Percentiles rank a stretch among this genome's conserved stretches.
Conservation (phyloP, 768 basidiomycete species). For the Cyathus striatus region DNA sequence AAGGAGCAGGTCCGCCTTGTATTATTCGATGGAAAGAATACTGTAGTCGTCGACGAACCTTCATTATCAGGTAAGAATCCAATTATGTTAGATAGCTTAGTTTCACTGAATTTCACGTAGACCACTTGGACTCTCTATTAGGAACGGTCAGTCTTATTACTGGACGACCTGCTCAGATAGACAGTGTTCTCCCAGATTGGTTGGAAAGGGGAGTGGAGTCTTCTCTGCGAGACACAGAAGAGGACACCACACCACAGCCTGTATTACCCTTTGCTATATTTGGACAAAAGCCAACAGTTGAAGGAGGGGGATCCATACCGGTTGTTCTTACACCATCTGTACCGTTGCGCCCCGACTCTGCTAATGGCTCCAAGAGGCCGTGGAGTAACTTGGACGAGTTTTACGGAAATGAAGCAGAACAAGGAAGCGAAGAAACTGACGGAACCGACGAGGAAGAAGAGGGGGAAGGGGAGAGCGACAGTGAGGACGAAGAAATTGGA, state of each 20-base stretch:
- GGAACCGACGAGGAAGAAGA: constrained; percentile 22
- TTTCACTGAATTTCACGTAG: constrained; percentile 15
- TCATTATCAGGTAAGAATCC: constrained; percentile 22
- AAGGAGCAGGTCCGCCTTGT: constrained; percentile 78
- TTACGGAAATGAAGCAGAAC: constrained; percentile 48
- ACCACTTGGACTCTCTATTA: constrained; percentile 37
- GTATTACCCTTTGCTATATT: constrained; percentile 30
- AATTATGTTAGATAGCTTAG: not conserved
- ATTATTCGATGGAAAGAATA: constrained; percentile 71
- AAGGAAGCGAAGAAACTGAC: constrained; percentile 17
- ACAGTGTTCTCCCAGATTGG: constrained; percentile 75
- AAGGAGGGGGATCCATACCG: constrained; percentile 32
- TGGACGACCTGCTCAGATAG: constrained; percentile 46
- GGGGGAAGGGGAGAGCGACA: constrained; percentile 21
- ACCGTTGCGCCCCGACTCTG: constrained; percentile 37
- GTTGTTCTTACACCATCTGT: constrained; percentile 54
- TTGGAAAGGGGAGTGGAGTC: constrained; percentile 81
- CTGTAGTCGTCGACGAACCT: constrained; percentile 34
- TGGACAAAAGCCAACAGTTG: constrained; percentile 14
- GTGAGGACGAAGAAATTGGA: constrained; percentile 23
- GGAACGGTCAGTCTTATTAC: constrained; percentile 67
- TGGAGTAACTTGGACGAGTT: constrained; percentile 71
- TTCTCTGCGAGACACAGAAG: constrained; percentile 62
- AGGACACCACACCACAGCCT: constrained; percentile 36
- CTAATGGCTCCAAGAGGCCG: constrained; percentile 34